A percentile compares a stretch with the other conserved stretches of the same genome.
Evolutionary conservation across 2,329 filamentous ascomycete species (phyloP).

Genomic region (Fusarium sp.): DNA sequence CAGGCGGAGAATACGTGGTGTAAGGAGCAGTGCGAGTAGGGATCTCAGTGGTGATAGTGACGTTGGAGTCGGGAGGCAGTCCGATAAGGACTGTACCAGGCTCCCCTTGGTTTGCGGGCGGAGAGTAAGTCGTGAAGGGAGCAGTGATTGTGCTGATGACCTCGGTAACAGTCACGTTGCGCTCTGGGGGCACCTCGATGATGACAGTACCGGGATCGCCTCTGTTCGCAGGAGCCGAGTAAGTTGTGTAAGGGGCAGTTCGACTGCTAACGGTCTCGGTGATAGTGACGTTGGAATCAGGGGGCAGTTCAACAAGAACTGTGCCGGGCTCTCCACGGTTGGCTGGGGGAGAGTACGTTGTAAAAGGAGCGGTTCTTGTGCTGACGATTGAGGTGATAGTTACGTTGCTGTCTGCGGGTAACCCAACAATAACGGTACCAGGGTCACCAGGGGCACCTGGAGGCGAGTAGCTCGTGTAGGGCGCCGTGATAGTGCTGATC

Average conservation of each 20-base stretch:
- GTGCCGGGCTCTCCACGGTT: slow-evolving; percentile 8
- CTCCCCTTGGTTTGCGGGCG: slow-evolving; percentile 10
- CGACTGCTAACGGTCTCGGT: slow-evolving; percentile 1
- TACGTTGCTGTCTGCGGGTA: slow-evolving; percentile 4
- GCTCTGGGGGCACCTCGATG: slow-evolving; percentile 15
- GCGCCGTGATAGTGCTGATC: slow-evolving; percentile 5
- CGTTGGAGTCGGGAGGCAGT: slow-evolving; percentile 12
- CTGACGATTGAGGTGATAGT: background rate
- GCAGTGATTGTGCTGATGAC: slow-evolving; percentile 14
- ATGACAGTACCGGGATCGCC: slow-evolving; percentile 11
- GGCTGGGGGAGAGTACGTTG: slow-evolving; percentile 3
- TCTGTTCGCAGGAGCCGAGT: background rate
- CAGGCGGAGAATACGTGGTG: slow-evolving; percentile 10
- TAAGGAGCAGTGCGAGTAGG: slow-evolving; percentile 7
- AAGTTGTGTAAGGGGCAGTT: background rate
- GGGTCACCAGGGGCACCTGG: slow-evolving; percentile 18
- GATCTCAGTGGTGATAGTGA: slow-evolving; percentile 17
- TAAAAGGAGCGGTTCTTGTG: slow-evolving; percentile 1
- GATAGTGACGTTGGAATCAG: slow-evolving; percentile 10
- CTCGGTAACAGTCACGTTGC: slow-evolving; percentile 23
- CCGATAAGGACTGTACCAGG: slow-evolving; percentile 22
- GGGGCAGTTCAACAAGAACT: slow-evolving; percentile 6
- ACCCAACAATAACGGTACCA: slow-evolving; percentile 17
- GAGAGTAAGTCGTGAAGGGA: slow-evolving; percentile 14
- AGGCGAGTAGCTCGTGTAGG: slow-evolving; percentile 18